Percentiles rank a stretch among this genome's conserved stretches.
phyloP scores from a whole-genome alignment of 257 asterid genomes.

The Nicotiana attenuata region DNA sequence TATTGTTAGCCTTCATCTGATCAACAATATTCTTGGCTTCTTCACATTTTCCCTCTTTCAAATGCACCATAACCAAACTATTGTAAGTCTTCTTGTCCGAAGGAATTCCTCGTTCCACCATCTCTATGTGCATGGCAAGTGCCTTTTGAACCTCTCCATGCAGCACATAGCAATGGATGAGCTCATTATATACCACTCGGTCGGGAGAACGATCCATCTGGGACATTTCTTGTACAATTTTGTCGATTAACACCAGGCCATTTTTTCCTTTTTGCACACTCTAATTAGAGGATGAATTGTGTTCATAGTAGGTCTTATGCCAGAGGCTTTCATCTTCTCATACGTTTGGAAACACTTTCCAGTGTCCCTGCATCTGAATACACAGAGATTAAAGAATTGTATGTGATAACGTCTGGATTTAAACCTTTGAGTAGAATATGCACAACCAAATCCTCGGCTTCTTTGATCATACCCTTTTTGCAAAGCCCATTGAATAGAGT shows the following conservation, averaged over 20 bases:
- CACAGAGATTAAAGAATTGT: constrained; percentile 60
- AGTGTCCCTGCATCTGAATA: constrained; percentile 38
- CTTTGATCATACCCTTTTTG: constrained; percentile 44
- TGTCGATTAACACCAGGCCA: constrained; percentile 41
- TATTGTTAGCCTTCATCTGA: constrained; percentile 45
- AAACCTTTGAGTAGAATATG: constrained; percentile 43
- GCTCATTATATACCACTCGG: constrained; percentile 56
- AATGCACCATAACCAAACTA: constrained; percentile 53
- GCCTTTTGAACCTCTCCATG: constrained; percentile 47
- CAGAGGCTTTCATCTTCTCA: constrained; percentile 52
- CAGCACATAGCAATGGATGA: constrained; percentile 44
- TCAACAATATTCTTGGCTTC: constrained; percentile 45
- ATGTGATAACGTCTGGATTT: constrained; percentile 65
- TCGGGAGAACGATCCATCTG: constrained; percentile 43
- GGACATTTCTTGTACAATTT: constrained; percentile 53
- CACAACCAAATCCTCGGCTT: constrained; percentile 60
- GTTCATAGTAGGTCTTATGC: constrained; percentile 54
- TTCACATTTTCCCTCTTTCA: constrained; percentile 39
- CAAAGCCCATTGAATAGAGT: constrained; percentile 55
- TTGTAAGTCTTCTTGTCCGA: constrained; percentile 59
- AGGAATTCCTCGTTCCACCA: constrained; percentile 45
- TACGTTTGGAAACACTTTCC: constrained; percentile 50
- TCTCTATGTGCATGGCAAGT: constrained; percentile 32
- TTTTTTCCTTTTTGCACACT: constrained; percentile 32
- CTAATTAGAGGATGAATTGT: constrained; percentile 67